Conservation (phyloP, 108 stramenopile genomes). For the Ochromonas danica region DNA sequence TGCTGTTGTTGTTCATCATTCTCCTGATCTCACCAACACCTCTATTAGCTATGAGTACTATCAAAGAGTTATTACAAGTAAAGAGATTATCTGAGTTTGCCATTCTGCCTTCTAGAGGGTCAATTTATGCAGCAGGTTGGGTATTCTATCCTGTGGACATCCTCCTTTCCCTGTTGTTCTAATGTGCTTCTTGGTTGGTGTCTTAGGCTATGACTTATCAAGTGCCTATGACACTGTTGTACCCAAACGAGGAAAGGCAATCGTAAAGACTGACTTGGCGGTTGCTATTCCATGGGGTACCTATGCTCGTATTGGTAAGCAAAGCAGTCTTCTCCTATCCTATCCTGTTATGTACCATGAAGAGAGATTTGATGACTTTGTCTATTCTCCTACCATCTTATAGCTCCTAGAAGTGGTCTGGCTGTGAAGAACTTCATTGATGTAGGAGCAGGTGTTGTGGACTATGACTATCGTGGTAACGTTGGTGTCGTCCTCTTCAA, state of each 20-base stretch:
- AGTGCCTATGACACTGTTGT: slow-evolving; percentile 54
- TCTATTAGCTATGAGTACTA: too few relatives aligned
- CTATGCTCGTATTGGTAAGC: slow-evolving; percentile 83
- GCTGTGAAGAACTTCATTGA: slow-evolving; percentile 93
- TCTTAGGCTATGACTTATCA: slow-evolving; percentile 78
- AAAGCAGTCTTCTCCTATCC: not conserved
- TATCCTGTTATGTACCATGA: not conserved
- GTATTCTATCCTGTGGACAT: not conserved
- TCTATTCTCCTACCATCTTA: not conserved
- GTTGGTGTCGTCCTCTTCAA: slow-evolving; percentile 98
- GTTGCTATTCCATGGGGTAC: slow-evolving; percentile 86
- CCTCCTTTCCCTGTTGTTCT: not conserved
- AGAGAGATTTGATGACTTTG: not conserved
- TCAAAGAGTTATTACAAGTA: slow-evolving; percentile 23
- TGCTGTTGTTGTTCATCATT: too few relatives aligned
- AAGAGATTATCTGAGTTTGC: slow-evolving; percentile 23
- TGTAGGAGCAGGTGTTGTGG: slow-evolving; percentile 93
- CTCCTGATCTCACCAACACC: too few relatives aligned
- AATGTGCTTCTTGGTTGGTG: slow-evolving; percentile 59
- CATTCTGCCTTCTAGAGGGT: slow-evolving; percentile 24
- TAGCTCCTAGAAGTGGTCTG: slow-evolving; percentile 67
- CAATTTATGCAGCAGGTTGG: not conserved
- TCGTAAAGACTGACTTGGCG: slow-evolving; percentile 86
- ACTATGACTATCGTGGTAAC: slow-evolving; percentile 84
- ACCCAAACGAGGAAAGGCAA: slow-evolving; percentile 72